These are phyloP conservation scores for Hanseniaspora jakobsenii DNA, from an alignment of 805 yeast genomes.

Conservation along the genomic window DNA sequence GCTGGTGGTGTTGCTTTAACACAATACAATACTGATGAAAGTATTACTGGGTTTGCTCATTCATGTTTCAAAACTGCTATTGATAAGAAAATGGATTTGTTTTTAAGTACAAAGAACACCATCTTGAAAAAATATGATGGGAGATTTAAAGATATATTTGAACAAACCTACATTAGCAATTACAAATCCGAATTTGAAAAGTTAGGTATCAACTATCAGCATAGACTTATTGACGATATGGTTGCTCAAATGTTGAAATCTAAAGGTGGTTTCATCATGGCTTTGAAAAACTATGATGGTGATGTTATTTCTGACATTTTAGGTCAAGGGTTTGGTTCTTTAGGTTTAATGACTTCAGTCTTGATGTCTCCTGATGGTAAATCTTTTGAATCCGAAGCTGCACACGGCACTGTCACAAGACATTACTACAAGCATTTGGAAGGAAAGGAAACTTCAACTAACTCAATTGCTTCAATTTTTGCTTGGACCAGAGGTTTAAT, in stretches of 20 bases:
- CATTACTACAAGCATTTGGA: conserved; percentile 72
- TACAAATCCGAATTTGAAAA: conserved; percentile 49
- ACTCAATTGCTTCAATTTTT: conserved; percentile 73
- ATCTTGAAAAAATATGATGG: conserved; percentile 75
- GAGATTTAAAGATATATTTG: conserved; percentile 68
- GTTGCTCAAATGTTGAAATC: conserved; percentile 82
- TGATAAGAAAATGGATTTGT: conserved; percentile 49
- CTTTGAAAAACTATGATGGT: conserved; percentile 76
- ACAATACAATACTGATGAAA: conserved; percentile 74
- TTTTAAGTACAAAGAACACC: conserved; percentile 65
- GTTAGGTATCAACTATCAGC: conserved; percentile 60
- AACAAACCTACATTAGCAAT: conserved; percentile 46
- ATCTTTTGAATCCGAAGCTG: conserved; percentile 77
- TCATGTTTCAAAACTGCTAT: conserved; percentile 68
- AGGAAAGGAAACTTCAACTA: conserved; percentile 74
- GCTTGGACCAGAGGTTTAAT: conserved; percentile 80
- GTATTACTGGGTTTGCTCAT: conserved; percentile 66
- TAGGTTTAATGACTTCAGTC: conserved; percentile 76
- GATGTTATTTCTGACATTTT: conserved; percentile 78
- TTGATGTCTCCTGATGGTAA: conserved; percentile 76
- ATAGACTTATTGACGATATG: conserved; percentile 76
- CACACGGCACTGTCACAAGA: conserved; percentile 81
- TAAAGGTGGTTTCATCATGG: conserved; percentile 70
- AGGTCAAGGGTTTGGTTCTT: conserved; percentile 77
- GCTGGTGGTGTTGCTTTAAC: conserved; percentile 61